A percentile compares a stretch with the other conserved stretches of the same genome.
These are phyloP conservation scores for Krasilnikovozyma curviuscula DNA, from an alignment of 768 basidiomycete species.

Conservation along the genomic window DNA sequence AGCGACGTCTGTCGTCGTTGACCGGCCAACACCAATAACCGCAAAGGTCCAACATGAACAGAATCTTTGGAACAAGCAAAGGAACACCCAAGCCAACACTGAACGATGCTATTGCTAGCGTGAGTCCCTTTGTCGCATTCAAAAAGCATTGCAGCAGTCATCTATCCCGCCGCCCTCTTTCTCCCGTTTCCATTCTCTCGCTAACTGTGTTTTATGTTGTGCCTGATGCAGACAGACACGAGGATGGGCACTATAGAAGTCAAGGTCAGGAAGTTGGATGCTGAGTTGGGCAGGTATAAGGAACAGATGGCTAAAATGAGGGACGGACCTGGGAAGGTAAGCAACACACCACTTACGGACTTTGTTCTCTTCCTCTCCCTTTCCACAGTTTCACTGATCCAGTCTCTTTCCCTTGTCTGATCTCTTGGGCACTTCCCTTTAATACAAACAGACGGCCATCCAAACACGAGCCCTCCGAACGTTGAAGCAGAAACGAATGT, in stretches of 20 bases:
- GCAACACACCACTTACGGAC: conserved; percentile 6
- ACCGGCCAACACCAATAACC: too few relatives aligned
- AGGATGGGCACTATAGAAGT: conserved; percentile 79
- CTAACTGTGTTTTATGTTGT: not conserved
- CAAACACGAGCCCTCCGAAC: conserved; percentile 85
- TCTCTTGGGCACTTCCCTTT: not conserved
- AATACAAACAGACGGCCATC: conserved; percentile 47
- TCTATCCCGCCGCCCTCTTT: conserved; percentile 31
- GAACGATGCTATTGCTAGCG: conserved; percentile 75
- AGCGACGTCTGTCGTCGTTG: too few relatives aligned
- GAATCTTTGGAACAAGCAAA: conserved; percentile 33
- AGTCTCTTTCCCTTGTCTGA: not conserved
- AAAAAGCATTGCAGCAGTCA: not conserved
- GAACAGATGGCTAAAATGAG: conserved; percentile 89
- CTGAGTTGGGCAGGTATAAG: conserved; percentile 74
- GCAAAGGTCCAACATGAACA: conserved; percentile 23
- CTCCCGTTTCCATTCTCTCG: not conserved
- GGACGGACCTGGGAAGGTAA: conserved; percentile 84
- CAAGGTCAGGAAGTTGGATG: conserved; percentile 90
- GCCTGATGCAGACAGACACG: conserved; percentile 50
- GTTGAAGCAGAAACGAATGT: conserved; percentile 83
- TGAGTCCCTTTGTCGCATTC: conserved; percentile 11
- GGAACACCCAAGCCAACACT: conserved; percentile 51
- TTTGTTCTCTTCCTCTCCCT: not conserved
- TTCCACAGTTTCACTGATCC: not conserved